Evolutionary conservation across 805 yeast genomes (phyloP), one percentile per base, ranked within the genome.

Genomic region (Starmera pachycereana): DNA sequence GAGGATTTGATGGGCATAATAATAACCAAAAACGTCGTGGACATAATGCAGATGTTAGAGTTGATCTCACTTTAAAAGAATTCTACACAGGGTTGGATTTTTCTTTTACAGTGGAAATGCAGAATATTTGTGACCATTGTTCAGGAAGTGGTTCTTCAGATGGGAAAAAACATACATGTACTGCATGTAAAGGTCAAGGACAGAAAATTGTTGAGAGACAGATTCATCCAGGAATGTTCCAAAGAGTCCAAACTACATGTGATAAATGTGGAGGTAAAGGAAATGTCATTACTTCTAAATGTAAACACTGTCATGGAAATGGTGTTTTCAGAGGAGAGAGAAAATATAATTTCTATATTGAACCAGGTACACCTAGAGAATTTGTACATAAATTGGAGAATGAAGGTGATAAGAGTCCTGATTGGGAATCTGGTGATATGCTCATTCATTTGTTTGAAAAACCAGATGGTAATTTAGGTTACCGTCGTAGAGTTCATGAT

Each of bases 161-260:
- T 59, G 88, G 90, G 11, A 60, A 77, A 50, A 68, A 67, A 9
- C 80, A 78, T 40, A 60, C 57, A 29, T 92, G 98, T 67, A 47
- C 59, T 1, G 63, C 62, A 38, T 92, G 98, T 66, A 58, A 68
- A 11, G 98, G 98, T 6, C 61, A 63, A 22, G 98, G 98, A 25
- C 67, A 80, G 18, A 60, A 74, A 32, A 56, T 78, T 8, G 72
- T 80, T 40, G 70, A 76, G 37, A 68, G 81, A 43, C 95, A 89
- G 57, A 61, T 90, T 48, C 97, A 86, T 0, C 95, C 94, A 6
- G 89, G 89, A 8, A 85, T 92, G 87, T 65, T 85, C 45, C 97
- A 92, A 61, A 83, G 80, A 45, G 70, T 89, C 50, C 90, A 85
- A 57, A 72, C 78, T 35, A 68, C 71, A 4, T 92, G 98, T 70